Conservation (phyloP, 2,329 filamentous ascomycete genomes). For the Aspergillus tanneri region DNA sequence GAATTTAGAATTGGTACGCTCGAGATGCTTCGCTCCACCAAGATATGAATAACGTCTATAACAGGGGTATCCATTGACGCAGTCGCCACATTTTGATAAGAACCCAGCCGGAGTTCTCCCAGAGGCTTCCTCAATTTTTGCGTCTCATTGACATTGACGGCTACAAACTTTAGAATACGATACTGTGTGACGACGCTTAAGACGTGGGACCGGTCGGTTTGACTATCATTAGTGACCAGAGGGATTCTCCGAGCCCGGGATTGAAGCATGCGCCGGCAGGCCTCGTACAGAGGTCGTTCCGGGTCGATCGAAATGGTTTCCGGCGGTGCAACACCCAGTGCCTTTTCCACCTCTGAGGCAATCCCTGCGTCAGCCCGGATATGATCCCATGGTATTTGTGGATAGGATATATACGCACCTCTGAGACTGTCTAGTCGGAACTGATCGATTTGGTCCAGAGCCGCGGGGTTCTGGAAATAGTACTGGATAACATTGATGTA, state of each 20-base stretch:
- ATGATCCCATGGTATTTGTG: not conserved
- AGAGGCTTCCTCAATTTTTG: conserved; percentile 85
- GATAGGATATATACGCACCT: conserved; percentile 56
- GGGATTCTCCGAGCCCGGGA: conserved; percentile 92
- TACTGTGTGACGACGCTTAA: conserved; percentile 98
- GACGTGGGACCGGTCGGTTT: conserved; percentile 87
- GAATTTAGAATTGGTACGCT: conserved; percentile 89
- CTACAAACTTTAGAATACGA: conserved; percentile 96
- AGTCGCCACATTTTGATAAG: conserved; percentile 76
- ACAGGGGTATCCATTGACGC: conserved; percentile 87
- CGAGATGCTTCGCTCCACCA: conserved; percentile 91
- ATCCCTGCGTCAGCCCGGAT: conserved; percentile 5
- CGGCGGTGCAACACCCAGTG: conserved; percentile 83
- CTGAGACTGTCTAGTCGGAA: conserved; percentile 88
- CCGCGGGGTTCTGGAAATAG: conserved; percentile 95
- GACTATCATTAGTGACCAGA: conserved; percentile 88
- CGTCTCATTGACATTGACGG: conserved; percentile 88
- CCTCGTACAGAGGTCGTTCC: conserved; percentile 86
- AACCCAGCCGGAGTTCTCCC: conserved; percentile 78
- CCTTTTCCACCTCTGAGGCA: conserved; percentile 83
- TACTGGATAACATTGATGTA: conserved; percentile 99
- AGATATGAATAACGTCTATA: conserved; percentile 87
- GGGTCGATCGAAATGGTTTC: conserved; percentile 97
- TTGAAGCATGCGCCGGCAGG: conserved; percentile 88
- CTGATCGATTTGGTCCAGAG: conserved; percentile 85